These are phyloP conservation scores for Cercospora beticola DNA, from an alignment of 2,329 filamentous ascomycete species.

Conservation along the genomic window DNA sequence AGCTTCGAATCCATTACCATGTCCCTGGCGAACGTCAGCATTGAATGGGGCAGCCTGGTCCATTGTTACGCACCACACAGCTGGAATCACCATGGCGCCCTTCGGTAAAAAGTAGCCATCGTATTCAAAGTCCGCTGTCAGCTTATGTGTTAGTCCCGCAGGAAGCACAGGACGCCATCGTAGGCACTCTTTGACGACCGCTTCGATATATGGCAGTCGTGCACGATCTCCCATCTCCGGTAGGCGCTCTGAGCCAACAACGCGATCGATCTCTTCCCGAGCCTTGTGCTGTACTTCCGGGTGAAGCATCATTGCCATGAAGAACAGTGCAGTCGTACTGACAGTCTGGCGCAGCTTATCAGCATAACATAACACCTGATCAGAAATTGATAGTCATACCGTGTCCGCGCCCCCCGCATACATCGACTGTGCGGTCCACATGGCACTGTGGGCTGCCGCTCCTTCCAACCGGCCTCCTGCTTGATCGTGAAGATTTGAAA, in stretches of 20 bases:
- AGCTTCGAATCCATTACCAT: slow-evolving; percentile 5
- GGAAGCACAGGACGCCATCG: slow-evolving; percentile 38
- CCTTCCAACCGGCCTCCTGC: slow-evolving; percentile 19
- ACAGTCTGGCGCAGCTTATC: slow-evolving; percentile 5
- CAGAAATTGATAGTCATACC: slow-evolving; percentile 4
- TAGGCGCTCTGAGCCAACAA: slow-evolving; percentile 34
- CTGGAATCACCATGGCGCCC: slow-evolving; percentile 42
- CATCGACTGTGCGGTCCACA: slow-evolving; percentile 46
- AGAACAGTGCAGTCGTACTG: slow-evolving; percentile 35
- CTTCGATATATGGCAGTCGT: slow-evolving; percentile 36
- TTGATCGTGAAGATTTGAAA: slow-evolving; percentile 43
- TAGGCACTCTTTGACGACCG: slow-evolving; percentile 39
- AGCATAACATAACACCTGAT: not conserved
- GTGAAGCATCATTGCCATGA: slow-evolving; percentile 35
- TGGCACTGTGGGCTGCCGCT: slow-evolving; percentile 40
- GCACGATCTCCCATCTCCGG: slow-evolving; percentile 34
- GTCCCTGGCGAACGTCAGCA: not conserved
- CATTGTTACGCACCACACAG: slow-evolving; percentile 34
- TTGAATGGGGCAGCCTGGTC: too few relatives aligned
- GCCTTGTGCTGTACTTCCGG: slow-evolving; percentile 36
- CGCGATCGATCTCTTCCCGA: slow-evolving; percentile 36
- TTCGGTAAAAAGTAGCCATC: slow-evolving; percentile 46
- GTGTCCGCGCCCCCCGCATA: slow-evolving; percentile 48
- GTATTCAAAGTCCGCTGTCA: slow-evolving; percentile 43
- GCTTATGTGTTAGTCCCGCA: slow-evolving; percentile 43